These are phyloP conservation scores for Colletotrichum navitas DNA, from an alignment of 2,329 filamentous ascomycete genomes.

Conservation along the genomic window DNA sequence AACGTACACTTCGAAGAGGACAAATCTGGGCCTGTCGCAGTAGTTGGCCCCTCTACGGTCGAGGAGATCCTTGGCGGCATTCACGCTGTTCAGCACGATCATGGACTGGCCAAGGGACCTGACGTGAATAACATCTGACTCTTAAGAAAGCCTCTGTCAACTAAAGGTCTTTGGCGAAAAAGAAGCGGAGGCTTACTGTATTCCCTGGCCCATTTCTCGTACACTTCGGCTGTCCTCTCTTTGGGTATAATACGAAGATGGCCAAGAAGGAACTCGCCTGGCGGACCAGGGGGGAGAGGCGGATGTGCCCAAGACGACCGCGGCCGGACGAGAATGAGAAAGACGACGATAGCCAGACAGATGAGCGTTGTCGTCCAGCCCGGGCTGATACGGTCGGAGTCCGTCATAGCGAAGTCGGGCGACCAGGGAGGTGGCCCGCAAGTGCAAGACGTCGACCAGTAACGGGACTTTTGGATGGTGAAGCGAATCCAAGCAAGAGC, in stretches of 20 bases:
- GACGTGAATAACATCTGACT: conserved; percentile 50
- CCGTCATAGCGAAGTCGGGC: conserved; percentile 14
- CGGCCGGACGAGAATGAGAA: conserved; percentile 23
- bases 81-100: conserved; percentile 59
- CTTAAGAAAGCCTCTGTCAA: conserved; percentile 22
- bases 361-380: conserved; percentile 24
- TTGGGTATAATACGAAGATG: conserved; percentile 53
- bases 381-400: neutral
- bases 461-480: neutral
- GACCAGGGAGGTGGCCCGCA: neutral
- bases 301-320: conserved; percentile 30
- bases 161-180: neutral
- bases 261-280: conserved; percentile 51
- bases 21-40: conserved; percentile 59
- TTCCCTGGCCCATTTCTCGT: conserved; percentile 50
- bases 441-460: neutral
- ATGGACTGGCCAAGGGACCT: conserved; percentile 51
- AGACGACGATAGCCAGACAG: conserved; percentile 26
- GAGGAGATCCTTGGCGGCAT: conserved; percentile 58
- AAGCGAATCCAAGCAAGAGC: conserved; percentile 4
- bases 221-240: conserved; percentile 39
- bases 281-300: conserved; percentile 41
- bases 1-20: conserved; percentile 52
- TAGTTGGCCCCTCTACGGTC: conserved; percentile 61
- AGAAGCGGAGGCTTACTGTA: conserved; percentile 62